Evolutionary conservation across 73 alveolate species (phyloP).

Genomic region (Halteria grandinella): DNA sequence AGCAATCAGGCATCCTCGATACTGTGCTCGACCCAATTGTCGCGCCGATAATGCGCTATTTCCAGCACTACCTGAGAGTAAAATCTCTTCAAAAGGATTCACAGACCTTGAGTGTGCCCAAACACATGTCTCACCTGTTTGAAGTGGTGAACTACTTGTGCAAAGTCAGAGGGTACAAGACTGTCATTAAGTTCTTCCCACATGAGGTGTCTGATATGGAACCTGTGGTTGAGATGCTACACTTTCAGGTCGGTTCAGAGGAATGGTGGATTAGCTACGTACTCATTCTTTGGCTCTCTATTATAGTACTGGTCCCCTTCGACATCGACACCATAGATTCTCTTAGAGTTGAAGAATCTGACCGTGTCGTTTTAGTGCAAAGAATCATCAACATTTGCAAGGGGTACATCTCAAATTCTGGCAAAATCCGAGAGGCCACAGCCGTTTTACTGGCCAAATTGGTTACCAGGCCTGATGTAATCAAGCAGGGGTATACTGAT

Average conservation of each 20-base stretch:
- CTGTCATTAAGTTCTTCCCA: constrained; percentile 93
- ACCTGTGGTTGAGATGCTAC: constrained; percentile 86
- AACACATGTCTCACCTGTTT: constrained; percentile 52
- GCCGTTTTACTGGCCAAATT: constrained; percentile 74
- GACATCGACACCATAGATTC: constrained; percentile 94
- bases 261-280: constrained; percentile 92
- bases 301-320: constrained; percentile 96
- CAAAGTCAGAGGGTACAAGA: constrained; percentile 92
- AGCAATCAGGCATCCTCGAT: constrained; percentile 87
- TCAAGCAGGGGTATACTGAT: constrained; percentile 71
- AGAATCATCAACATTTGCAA: constrained; percentile 63
- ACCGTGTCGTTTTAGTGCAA: constrained; percentile 56
- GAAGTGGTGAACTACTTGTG: constrained; percentile 82
- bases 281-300: constrained; percentile 93
- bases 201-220: constrained; percentile 95
- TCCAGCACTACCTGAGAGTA: constrained; percentile 47
- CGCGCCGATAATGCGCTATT: constrained; percentile 75
- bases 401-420: constrained; percentile 50
- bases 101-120: constrained; percentile 55
- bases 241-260: constrained; percentile 63
- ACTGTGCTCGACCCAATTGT: constrained; percentile 75
- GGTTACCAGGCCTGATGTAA: constrained; percentile 87
- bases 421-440: constrained; percentile 73
- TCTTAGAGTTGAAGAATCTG: constrained; percentile 18
- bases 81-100: too few species aligned